phyloP scores from a whole-genome alignment of 805 yeast genomes.

The Candida michaelii region DNA sequence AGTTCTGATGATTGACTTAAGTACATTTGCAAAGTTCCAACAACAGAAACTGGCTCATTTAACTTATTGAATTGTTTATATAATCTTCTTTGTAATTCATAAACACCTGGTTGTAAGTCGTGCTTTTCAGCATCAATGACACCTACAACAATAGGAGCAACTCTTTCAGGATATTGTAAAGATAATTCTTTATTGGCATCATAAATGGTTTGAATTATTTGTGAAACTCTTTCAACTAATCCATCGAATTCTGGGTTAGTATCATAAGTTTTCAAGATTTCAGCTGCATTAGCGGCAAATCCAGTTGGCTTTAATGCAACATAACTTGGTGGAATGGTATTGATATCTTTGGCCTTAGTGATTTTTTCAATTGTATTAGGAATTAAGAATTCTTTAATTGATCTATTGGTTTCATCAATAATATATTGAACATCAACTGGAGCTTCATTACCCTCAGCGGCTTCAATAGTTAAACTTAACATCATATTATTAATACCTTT shows the following conservation, averaged over 20 bases:
- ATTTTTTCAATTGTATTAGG: slow-evolving; percentile 71
- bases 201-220: slow-evolving; percentile 57
- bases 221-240: slow-evolving; percentile 65
- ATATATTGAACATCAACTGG: slow-evolving; percentile 59
- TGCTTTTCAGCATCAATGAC: slow-evolving; percentile 91
- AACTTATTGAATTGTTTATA: slow-evolving; percentile 69
- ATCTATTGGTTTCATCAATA: slow-evolving; percentile 60
- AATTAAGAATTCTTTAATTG: slow-evolving; percentile 64
- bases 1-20: slow-evolving; percentile 67
- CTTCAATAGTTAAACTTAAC: slow-evolving; percentile 92
- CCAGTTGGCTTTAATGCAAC: slow-evolving; percentile 95
- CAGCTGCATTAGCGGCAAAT: slow-evolving; percentile 71
- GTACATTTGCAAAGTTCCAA: slow-evolving; percentile 94
- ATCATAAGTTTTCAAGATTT: slow-evolving; percentile 59
- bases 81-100: slow-evolving; percentile 80
- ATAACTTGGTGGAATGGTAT: slow-evolving; percentile 84
- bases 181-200: slow-evolving; percentile 52
- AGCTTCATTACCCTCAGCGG: slow-evolving; percentile 71
- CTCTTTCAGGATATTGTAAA: slow-evolving; percentile 58
- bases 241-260: slow-evolving; percentile 47
- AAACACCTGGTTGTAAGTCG: slow-evolving; percentile 88
- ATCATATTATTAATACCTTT: slow-evolving; percentile 92
- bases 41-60: slow-evolving; percentile 60
- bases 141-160: slow-evolving; percentile 69
- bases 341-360: slow-evolving; percentile 44